Evolutionary conservation across 2,329 filamentous ascomycete genomes (phyloP).

Genomic region (Pestalotiopsis sp.): DNA sequence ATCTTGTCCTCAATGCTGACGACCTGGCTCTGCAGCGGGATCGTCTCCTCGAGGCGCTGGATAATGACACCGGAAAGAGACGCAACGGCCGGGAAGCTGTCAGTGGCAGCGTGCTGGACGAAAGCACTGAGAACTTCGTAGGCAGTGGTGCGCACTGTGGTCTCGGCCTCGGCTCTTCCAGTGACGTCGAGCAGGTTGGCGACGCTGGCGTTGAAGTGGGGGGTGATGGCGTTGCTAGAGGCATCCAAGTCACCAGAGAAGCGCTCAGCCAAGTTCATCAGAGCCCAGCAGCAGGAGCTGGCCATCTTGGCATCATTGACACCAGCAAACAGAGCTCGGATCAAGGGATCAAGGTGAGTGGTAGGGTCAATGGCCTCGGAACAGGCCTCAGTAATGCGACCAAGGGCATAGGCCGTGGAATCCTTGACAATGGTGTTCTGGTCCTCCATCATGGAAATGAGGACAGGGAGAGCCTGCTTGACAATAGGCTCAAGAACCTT

Average conservation of each 20-base stretch:
- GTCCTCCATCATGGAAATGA: slow-evolving; percentile 93
- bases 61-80: slow-evolving; percentile 86
- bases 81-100: slow-evolving; percentile 80
- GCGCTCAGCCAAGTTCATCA: slow-evolving; percentile 97
- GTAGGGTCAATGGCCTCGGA: slow-evolving; percentile 87
- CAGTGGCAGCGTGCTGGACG: slow-evolving; percentile 85
- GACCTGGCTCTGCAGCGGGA: slow-evolving; percentile 88
- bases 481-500: slow-evolving; percentile 90
- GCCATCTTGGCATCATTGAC: slow-evolving; percentile 95
- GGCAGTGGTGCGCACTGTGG: slow-evolving; percentile 87
- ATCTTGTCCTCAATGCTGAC: slow-evolving; percentile 97
- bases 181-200: slow-evolving; percentile 84
- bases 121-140: slow-evolving; percentile 98
- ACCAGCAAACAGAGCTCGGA: slow-evolving; percentile 86
- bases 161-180: slow-evolving; percentile 79
- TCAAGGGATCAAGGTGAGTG: slow-evolving; percentile 80
- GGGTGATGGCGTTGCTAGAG: slow-evolving; percentile 78
- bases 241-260: slow-evolving; percentile 87
- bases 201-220: slow-evolving; percentile 92
- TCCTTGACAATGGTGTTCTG: slow-evolving; percentile 88
- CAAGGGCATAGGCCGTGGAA: slow-evolving; percentile 93
- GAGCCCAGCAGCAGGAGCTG: slow-evolving; percentile 95
- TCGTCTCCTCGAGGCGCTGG: slow-evolving; percentile 86
- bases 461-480: slow-evolving; percentile 89
- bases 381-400: slow-evolving; percentile 92